phyloP scores from a whole-genome alignment of 345 rosid genomes.

The Eucalyptus polybractea region DNA sequence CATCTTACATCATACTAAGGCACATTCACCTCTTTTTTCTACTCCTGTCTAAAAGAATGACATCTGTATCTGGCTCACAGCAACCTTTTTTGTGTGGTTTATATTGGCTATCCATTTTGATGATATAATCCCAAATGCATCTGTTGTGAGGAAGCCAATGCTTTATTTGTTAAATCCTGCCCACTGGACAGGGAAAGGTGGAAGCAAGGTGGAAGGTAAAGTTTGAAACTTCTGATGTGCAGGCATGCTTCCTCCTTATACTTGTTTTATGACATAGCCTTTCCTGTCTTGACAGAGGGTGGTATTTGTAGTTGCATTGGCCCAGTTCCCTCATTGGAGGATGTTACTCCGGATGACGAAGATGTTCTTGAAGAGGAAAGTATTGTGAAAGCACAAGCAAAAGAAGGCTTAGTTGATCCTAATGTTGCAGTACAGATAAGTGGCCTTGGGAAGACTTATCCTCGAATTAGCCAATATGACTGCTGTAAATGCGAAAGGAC shows the following conservation, averaged over 20 bases:
- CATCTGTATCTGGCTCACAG: conserved; percentile 58
- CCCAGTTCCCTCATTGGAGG: conserved; percentile 44
- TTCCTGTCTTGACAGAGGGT: conserved; percentile 46
- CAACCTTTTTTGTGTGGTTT: conserved; percentile 49
- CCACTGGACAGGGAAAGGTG: conserved; percentile 88
- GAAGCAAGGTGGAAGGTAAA: conserved; percentile 59
- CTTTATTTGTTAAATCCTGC: conserved; percentile 72
- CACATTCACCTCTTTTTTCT: neutral
- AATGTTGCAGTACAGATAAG: conserved; percentile 74
- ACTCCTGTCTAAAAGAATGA: conserved; percentile 50
- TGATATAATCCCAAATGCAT: conserved; percentile 70
- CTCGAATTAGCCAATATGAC: conserved; percentile 40
- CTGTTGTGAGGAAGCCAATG: conserved; percentile 64
- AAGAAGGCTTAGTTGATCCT: conserved; percentile 34
- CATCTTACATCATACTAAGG: neutral
- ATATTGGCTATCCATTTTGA: conserved; percentile 77
- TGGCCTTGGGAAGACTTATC: conserved; percentile 72
- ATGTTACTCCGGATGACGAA: conserved; percentile 54
- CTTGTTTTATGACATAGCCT: neutral
- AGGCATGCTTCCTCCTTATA: neutral
- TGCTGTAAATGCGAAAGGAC: conserved; percentile 70
- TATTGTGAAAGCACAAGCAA: conserved; percentile 37
- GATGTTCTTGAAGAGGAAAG: conserved; percentile 87
- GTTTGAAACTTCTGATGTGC: neutral
- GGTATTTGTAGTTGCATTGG: conserved; percentile 68